A percentile compares a stretch with the other conserved stretches of the same genome.
phyloP scores from a whole-genome alignment of 805 yeast genomes.

The Saccharomycopsis guyanensis region DNA sequence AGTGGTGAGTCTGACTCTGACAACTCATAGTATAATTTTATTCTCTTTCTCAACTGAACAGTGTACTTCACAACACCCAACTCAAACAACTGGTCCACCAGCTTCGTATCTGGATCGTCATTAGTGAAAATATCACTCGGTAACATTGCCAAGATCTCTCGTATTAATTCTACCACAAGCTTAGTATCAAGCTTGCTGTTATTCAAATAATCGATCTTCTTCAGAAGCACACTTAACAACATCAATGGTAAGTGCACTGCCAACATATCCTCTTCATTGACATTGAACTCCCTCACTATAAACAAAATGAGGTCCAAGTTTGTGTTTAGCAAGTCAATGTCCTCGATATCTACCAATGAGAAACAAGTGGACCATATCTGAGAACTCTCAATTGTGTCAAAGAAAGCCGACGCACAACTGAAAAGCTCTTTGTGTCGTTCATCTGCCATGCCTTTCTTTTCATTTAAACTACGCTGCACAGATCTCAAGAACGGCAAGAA shows the following conservation, averaged over 20 bases:
- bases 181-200: neutral
- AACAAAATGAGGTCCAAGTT: conserved; percentile 47
- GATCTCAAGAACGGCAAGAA: conserved; percentile 57
- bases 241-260: conserved; percentile 69
- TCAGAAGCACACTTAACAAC: conserved; percentile 30
- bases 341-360: conserved; percentile 21
- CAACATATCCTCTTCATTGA: conserved; percentile 83
- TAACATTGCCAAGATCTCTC: conserved; percentile 7
- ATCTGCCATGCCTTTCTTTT: conserved; percentile 19
- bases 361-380: conserved; percentile 68
- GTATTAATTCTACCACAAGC: conserved; percentile 4
- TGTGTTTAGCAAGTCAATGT: conserved; percentile 19
- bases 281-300: conserved; percentile 56
- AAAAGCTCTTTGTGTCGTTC: conserved; percentile 38
- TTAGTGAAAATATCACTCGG: conserved; percentile 8
- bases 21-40: neutral
- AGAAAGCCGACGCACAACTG: conserved; percentile 56
- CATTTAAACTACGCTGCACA: neutral
- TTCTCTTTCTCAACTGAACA: neutral
- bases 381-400: conserved; percentile 79
- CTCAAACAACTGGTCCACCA: no score
- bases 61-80: neutral
- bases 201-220: neutral
- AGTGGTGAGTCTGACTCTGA: no score
- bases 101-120: neutral